A percentile compares a stretch with the other conserved stretches of the same genome.
Conservation (phyloP, 208 protist species). For the Trypanosoma avium region DNA sequence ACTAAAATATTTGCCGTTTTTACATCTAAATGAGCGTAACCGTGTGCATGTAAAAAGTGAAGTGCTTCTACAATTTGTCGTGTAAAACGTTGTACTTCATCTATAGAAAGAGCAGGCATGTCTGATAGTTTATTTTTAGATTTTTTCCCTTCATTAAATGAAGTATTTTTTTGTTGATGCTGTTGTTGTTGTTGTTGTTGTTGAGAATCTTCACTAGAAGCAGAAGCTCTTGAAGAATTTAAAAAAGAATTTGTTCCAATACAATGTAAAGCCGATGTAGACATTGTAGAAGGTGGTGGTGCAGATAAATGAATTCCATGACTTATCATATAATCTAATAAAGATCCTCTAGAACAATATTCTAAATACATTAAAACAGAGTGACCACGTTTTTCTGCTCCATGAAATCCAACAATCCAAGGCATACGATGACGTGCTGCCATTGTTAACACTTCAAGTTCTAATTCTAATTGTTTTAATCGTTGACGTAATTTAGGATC, state of each 20-base stretch:
- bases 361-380: slow-evolving; percentile 92
- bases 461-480: slow-evolving; percentile 71
- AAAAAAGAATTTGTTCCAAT: background rate
- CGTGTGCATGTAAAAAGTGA: slow-evolving; percentile 77
- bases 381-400: slow-evolving; percentile 80
- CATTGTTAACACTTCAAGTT: slow-evolving; percentile 84
- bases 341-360: slow-evolving; percentile 81
- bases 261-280: background rate
- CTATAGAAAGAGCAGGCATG: slow-evolving; percentile 57
- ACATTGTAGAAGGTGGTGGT: slow-evolving; percentile 18
- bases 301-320: slow-evolving; percentile 16
- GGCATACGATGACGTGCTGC: slow-evolving; percentile 56
- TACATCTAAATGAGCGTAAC: slow-evolving; percentile 90
- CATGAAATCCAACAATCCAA: slow-evolving; percentile 88
- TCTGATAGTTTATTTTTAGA: too few relatives aligned
- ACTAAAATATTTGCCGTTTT: slow-evolving; percentile 91
- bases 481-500: slow-evolving; percentile 73
- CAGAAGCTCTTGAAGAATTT: too few relatives aligned
- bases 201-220: background rate
- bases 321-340: slow-evolving; percentile 75
- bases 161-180: too few relatives aligned
- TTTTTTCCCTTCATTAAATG: too few relatives aligned
- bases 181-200: slow-evolving; percentile 20
- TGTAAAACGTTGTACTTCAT: slow-evolving; percentile 67
- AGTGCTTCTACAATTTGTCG: slow-evolving; percentile 74